Conservation (phyloP, 257 asterid species). For the Anisodus tanguticus region DNA sequence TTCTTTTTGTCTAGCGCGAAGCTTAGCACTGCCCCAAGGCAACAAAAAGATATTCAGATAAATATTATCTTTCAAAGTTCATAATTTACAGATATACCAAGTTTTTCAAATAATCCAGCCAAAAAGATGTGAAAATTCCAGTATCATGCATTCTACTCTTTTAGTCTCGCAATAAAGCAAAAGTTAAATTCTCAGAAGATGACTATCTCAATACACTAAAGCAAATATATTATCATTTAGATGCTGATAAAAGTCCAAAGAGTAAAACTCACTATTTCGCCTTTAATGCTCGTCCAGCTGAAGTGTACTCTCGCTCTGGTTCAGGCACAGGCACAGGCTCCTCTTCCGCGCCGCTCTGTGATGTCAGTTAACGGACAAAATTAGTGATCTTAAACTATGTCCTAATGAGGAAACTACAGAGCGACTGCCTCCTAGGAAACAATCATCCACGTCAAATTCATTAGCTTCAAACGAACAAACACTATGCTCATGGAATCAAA, state of each 20-base stretch:
- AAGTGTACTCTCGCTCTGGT: conserved; percentile 72
- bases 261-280: conserved; percentile 76
- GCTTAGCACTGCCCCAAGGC: conserved; percentile 63
- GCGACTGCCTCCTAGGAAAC: conserved; percentile 20
- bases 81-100: not conserved
- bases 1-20: conserved; percentile 87
- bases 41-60: not conserved
- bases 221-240: not conserved
- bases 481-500: conserved; percentile 22
- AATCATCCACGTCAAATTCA: conserved; percentile 10
- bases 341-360: conserved; percentile 64
- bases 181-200: not conserved
- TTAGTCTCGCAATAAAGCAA: not conserved
- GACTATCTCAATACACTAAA: not conserved
- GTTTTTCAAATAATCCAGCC: conserved; percentile 1
- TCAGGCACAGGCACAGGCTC: conserved; percentile 59
- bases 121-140: not conserved
- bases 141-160: not conserved
- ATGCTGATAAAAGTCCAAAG: conserved; percentile 28
- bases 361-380: conserved; percentile 36
- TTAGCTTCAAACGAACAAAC: conserved; percentile 1
- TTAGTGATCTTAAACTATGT: conserved; percentile 15
- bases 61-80: conserved; percentile 12
- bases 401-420: conserved; percentile 22
- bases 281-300: conserved; percentile 84